phyloP scores from a whole-genome alignment of 352 stramenopile genomes.

The Hyphochytrium catenoides region DNA sequence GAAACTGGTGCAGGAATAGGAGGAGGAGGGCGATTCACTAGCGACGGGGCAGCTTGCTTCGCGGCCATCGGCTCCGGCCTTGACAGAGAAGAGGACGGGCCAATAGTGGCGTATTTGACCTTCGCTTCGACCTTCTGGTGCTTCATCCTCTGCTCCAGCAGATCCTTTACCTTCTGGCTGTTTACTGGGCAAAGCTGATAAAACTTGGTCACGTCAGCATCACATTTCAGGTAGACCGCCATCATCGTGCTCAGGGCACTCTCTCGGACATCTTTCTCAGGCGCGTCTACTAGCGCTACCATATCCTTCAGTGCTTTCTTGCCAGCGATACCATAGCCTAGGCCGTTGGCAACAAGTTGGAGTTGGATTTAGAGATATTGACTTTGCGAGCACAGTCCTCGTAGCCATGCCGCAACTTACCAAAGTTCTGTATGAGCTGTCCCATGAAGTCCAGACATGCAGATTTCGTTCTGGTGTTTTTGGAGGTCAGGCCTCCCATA shows the following conservation, averaged over 20 bases:
- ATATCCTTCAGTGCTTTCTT: slow-evolving; percentile 50
- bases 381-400: too few relatives aligned
- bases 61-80: slow-evolving; percentile 8
- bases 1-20: slow-evolving; percentile 5
- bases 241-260: slow-evolving; percentile 38
- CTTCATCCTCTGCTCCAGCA: slow-evolving; percentile 41
- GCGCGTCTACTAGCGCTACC: slow-evolving; percentile 34
- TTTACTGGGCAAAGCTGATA: slow-evolving; percentile 31
- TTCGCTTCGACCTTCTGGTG: slow-evolving; percentile 13
- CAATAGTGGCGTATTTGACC: slow-evolving; percentile 2
- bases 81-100: slow-evolving; percentile 7
- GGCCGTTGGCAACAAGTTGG: too few relatives aligned
- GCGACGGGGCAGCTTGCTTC: slow-evolving; percentile 1
- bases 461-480: slow-evolving; percentile 58
- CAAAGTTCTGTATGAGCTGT: slow-evolving; percentile 35
- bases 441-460: slow-evolving; percentile 56
- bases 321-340: slow-evolving; percentile 30
- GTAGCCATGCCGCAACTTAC: too few relatives aligned
- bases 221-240: slow-evolving; percentile 28
- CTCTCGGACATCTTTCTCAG: slow-evolving; percentile 57
- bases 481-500: slow-evolving; percentile 54
- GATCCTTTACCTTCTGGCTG: slow-evolving; percentile 47
- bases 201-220: slow-evolving; percentile 43
- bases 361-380: too few relatives aligned
- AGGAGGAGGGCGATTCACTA: slow-evolving; percentile 2